Evolutionary conservation across 768 basidiomycete genomes (phyloP), one percentile per base, ranked within the genome.

Genomic region (Steccherinum ochraceum): DNA sequence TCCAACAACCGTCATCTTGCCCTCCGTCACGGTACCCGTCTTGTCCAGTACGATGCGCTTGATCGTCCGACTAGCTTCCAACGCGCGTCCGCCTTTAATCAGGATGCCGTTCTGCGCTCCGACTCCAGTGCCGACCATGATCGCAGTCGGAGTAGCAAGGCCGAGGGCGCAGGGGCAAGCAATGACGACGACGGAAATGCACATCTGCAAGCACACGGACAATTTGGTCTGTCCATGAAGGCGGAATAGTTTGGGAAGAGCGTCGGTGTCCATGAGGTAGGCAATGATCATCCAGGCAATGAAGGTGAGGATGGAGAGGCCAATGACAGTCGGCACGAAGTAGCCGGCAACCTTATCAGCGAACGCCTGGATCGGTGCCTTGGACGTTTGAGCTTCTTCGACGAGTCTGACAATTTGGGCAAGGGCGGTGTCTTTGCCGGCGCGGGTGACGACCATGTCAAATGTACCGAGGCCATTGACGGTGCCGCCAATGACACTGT

Each of bases 91-190:
- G 19, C 96, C 94, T 65, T 99, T 99, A 80, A 99, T 98, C 43
- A 99, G 71, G 52, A 99, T 98, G 0, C 96, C 95, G 60, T 98
- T 95, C 72, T 88, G 80, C 7, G 96, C 96, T 1, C 96, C 96
- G 51, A 98, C 83, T 1, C 96, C 96, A 0, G 95, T 98, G 16
- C 96, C 96, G 25, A 98, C 96, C 96, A 98, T 98, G 69, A 98
- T 93, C 2, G 95, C 96, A 0, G 96, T 98, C 1, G 96, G 96
- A 0, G 95, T 98, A 50, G 90, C 91, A 52, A 98, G 77, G 3
- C 95, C 96, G 26, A 99, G 78, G 0, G 96, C 95, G 64, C 96
- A 99, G 0, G 96, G 96, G 67, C 96, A 99, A 19, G 96, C 95
- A 47, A 99, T 93, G 45, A 99, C 96, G 52, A 99, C 80, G 55